Conservation (phyloP, 2,329 filamentous ascomycete genomes). For the Penicillium sp. region DNA sequence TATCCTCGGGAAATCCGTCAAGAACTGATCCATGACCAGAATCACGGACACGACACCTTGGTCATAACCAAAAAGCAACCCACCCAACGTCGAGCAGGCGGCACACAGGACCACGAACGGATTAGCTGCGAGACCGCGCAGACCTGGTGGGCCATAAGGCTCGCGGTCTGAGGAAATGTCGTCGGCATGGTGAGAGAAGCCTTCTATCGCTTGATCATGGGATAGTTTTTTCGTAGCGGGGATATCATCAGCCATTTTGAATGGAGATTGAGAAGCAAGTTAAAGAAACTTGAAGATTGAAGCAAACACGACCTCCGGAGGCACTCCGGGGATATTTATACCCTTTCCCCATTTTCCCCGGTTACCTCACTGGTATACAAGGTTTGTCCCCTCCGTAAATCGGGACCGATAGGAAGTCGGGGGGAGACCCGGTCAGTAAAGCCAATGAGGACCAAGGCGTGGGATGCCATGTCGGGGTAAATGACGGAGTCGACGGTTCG, state of each 20-base stretch:
- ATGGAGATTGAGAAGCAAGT: background rate
- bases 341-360: background rate
- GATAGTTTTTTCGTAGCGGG: constrained; percentile 18
- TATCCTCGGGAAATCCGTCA: constrained; percentile 46
- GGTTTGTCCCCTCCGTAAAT: background rate
- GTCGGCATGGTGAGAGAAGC: constrained; percentile 37
- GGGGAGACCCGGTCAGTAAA: background rate
- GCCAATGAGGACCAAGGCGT: background rate
- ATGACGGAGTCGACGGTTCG: background rate
- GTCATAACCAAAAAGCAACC: constrained; percentile 53
- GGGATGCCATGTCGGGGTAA: background rate
- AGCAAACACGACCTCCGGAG: background rate
- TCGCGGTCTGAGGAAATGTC: constrained; percentile 31
- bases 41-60: constrained; percentile 47
- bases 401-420: background rate
- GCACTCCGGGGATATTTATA: background rate
- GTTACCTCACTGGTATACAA: background rate
- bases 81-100: constrained; percentile 51
- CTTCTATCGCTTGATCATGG: constrained; percentile 21
- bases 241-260: constrained; percentile 22
- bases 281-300: background rate
- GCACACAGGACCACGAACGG: constrained; percentile 53
- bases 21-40: constrained; percentile 54
- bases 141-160: constrained; percentile 39
- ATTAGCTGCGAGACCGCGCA: constrained; percentile 49